Conservation (phyloP, 371 early-diverging fungal genomes). For the Syncephalastrum sp. region DNA sequence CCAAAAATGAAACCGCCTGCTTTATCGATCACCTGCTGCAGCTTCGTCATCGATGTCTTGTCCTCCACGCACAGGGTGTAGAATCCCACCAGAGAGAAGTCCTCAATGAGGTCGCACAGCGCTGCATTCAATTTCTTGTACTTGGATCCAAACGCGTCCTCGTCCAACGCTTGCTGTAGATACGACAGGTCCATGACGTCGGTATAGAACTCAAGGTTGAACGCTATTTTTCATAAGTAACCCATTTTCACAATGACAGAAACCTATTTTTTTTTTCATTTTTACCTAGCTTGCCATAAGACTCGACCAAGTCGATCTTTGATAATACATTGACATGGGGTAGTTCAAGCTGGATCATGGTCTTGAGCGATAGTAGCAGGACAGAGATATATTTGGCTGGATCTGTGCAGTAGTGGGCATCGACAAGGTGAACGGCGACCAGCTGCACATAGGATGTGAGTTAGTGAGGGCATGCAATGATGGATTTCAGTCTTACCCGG, state of each 20-base stretch:
- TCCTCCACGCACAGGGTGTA: slow-evolving; percentile 88
- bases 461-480: slow-evolving; percentile 4
- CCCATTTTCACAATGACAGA: neutral
- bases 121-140: slow-evolving; percentile 78
- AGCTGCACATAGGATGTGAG: slow-evolving; percentile 35
- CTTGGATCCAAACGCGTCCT: slow-evolving; percentile 63
- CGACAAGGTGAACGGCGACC: slow-evolving; percentile 93
- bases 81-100: slow-evolving; percentile 89
- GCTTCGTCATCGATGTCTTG: slow-evolving; percentile 75
- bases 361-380: slow-evolving; percentile 77
- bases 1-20: slow-evolving; percentile 93
- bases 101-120: slow-evolving; percentile 87
- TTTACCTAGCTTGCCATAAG: slow-evolving; percentile 70
- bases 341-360: slow-evolving; percentile 92
- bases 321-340: slow-evolving; percentile 96
- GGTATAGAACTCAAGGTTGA: slow-evolving; percentile 92
- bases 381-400: slow-evolving; percentile 93
- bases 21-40: slow-evolving; percentile 84
- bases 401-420: slow-evolving; percentile 93
- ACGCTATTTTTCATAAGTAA: slow-evolving; percentile 42
- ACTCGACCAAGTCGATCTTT: slow-evolving; percentile 91
- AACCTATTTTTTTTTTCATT: too few relatives aligned
- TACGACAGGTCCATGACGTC: slow-evolving; percentile 89
- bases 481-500: slow-evolving; percentile 48
- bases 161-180: slow-evolving; percentile 72